These are phyloP conservation scores for Prosopis cineraria DNA, from an alignment of 306 rosid genomes.

Conservation along the genomic window DNA sequence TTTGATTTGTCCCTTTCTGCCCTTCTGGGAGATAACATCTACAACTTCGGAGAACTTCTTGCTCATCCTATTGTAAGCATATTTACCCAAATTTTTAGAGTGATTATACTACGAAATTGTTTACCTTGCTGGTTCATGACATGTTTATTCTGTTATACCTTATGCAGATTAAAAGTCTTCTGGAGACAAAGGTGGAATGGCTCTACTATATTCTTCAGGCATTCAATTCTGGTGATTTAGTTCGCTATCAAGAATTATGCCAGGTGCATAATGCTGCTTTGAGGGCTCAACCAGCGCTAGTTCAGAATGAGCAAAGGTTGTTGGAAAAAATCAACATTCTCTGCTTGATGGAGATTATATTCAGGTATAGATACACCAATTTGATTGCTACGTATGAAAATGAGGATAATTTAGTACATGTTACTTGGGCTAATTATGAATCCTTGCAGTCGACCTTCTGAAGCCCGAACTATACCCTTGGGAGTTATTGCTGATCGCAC, in stretches of 20 bases:
- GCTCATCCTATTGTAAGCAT: slow-evolving; percentile 96
- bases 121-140: slow-evolving; percentile 7
- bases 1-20: slow-evolving; percentile 98
- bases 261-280: slow-evolving; percentile 87
- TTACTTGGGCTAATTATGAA: slow-evolving; percentile 16
- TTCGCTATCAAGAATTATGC: slow-evolving; percentile 89
- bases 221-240: slow-evolving; percentile 92
- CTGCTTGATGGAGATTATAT: slow-evolving; percentile 98
- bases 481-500: slow-evolving; percentile 90
- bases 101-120: not conserved
- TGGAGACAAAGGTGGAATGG: slow-evolving; percentile 98
- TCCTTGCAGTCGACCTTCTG: slow-evolving; percentile 90
- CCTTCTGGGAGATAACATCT: slow-evolving; percentile 92
- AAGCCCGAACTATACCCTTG: slow-evolving; percentile 94
- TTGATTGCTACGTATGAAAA: slow-evolving; percentile 5
- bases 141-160: slow-evolving; percentile 15
- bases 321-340: slow-evolving; percentile 96
- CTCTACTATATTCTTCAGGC: slow-evolving; percentile 97
- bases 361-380: slow-evolving; percentile 60
- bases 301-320: slow-evolving; percentile 85
- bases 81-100: not conserved
- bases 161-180: slow-evolving; percentile 79
- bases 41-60: slow-evolving; percentile 98
- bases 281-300: slow-evolving; percentile 93
- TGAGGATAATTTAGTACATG: not conserved